These are phyloP conservation scores for Penicillium sclerotiorum DNA, from an alignment of 2,329 filamentous ascomycete genomes.

Conservation along the genomic window DNA sequence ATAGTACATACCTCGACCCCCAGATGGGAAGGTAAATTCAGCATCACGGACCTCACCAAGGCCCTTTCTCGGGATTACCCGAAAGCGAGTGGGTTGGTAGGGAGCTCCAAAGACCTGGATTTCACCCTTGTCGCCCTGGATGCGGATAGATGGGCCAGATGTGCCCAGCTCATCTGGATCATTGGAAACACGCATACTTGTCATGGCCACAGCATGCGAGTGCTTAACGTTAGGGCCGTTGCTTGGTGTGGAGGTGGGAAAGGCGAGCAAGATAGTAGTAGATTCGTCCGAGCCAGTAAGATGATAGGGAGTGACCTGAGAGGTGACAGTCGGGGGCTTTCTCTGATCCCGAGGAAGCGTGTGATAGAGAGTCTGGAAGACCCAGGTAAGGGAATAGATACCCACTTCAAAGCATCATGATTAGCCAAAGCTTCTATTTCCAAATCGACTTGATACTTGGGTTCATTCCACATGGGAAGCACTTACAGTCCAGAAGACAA, in stretches of 20 bases:
- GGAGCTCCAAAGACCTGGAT: conserved; percentile 76
- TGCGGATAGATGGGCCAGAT: conserved; percentile 69
- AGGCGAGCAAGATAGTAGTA: conserved; percentile 76
- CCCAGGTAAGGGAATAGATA: conserved; percentile 87
- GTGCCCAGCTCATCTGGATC: conserved; percentile 64
- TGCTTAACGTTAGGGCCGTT: conserved; percentile 46
- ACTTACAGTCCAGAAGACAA: conserved; percentile 69
- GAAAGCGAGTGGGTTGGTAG: conserved; percentile 68
- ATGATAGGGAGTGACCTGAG: conserved; percentile 71
- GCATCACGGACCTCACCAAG: conserved; percentile 49
- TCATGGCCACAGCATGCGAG: conserved; percentile 73
- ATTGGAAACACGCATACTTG: conserved; percentile 63
- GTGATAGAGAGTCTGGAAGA: conserved; percentile 87
- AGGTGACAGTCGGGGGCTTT: conserved; percentile 65
- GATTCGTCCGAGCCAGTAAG: conserved; percentile 74
- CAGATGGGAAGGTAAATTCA: conserved; percentile 52
- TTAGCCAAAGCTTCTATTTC: too few relatives aligned
- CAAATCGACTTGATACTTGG: too few relatives aligned
- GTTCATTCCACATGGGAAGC: too few relatives aligned
- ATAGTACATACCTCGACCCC: conserved; percentile 86
- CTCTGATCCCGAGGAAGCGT: conserved; percentile 66
- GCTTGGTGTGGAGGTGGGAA: conserved; percentile 60
- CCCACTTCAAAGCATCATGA: conserved; percentile 61
- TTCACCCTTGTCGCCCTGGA: conserved; percentile 79
- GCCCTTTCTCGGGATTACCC: conserved; percentile 59